Percentiles rank a stretch among this genome's conserved stretches.
Conservation (phyloP, 2,329 filamentous ascomycete species). For the Myriangium duriaei region DNA sequence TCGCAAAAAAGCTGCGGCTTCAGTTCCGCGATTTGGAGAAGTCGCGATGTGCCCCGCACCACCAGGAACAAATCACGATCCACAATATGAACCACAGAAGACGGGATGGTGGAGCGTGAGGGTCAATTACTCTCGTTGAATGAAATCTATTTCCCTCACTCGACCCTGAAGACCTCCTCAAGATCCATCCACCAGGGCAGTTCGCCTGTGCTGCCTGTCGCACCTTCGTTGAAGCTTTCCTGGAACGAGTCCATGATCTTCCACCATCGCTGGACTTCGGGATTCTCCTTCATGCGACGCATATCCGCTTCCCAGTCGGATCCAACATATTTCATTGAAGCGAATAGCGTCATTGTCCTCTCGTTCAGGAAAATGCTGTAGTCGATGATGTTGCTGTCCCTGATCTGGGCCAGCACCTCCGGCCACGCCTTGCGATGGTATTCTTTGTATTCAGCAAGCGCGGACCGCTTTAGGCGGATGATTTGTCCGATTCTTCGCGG, state of each 20-base stretch:
- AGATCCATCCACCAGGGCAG: slow-evolving; percentile 53
- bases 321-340: slow-evolving; percentile 68
- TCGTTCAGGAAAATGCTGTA: slow-evolving; percentile 64
- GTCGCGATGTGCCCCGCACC: neutral
- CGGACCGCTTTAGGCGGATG: slow-evolving; percentile 56
- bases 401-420: slow-evolving; percentile 63
- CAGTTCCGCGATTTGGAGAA: neutral
- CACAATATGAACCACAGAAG: too few species aligned
- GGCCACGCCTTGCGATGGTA: slow-evolving; percentile 66
- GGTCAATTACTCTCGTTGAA: neutral
- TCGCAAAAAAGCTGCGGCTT: too few species aligned
- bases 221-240: slow-evolving; percentile 46
- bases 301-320: slow-evolving; percentile 61
- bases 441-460: slow-evolving; percentile 56
- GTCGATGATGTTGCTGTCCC: slow-evolving; percentile 60
- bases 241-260: slow-evolving; percentile 67
- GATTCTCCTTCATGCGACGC: slow-evolving; percentile 60
- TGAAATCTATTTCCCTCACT: too few species aligned
- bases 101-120: neutral
- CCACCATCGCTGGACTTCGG: slow-evolving; percentile 69
- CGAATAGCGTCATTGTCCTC: slow-evolving; percentile 52
- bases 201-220: slow-evolving; percentile 45
- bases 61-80: too few species aligned
- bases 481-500: slow-evolving; percentile 55
- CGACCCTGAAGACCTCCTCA: slow-evolving; percentile 55